Conservation (phyloP, 1,284 basidiomycete genomes). For the Somion occarium region DNA sequence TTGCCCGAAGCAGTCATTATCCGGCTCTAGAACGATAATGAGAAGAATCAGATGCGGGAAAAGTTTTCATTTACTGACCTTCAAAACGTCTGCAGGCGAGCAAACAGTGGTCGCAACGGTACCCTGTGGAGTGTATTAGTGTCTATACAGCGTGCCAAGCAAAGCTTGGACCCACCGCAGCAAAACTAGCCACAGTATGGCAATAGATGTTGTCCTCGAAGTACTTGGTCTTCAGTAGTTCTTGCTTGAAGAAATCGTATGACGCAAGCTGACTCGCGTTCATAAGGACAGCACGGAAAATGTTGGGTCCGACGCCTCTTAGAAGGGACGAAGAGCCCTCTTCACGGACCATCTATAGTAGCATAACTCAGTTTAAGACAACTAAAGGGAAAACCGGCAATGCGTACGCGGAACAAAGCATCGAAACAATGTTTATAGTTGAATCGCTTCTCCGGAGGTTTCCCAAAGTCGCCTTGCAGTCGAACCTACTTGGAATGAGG, state of each 20-base stretch:
- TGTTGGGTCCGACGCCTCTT: slow-evolving; percentile 83
- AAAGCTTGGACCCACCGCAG: slow-evolving; percentile 52
- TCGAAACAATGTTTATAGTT: slow-evolving; percentile 87
- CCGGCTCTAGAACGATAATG: slow-evolving; percentile 43
- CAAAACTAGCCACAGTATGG: slow-evolving; percentile 84
- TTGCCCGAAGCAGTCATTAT: slow-evolving; percentile 89
- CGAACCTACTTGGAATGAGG: slow-evolving; percentile 38
- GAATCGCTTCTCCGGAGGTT: slow-evolving; percentile 77
- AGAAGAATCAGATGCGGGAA: slow-evolving; percentile 2
- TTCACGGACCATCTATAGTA: slow-evolving; percentile 71
- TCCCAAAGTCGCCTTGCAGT: slow-evolving; percentile 85
- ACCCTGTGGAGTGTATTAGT: slow-evolving; percentile 42
- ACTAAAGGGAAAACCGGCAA: not conserved
- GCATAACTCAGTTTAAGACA: slow-evolving; percentile 1
- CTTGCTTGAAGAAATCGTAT: slow-evolving; percentile 88
- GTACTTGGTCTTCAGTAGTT: slow-evolving; percentile 63
- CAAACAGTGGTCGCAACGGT: slow-evolving; percentile 93
- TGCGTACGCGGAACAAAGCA: slow-evolving; percentile 71
- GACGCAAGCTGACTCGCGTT: slow-evolving; percentile 89
- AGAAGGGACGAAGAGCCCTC: slow-evolving; percentile 74
- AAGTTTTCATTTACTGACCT: slow-evolving; percentile 50
- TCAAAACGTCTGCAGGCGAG: slow-evolving; percentile 89
- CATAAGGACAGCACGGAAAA: slow-evolving; percentile 84
- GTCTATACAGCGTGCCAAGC: slow-evolving; percentile 2
- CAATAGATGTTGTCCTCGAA: slow-evolving; percentile 78